Evolutionary conservation across 1,284 basidiomycete genomes (phyloP), one percentile per base, ranked within the genome.

Genomic region (Apiotrichum sp.): DNA sequence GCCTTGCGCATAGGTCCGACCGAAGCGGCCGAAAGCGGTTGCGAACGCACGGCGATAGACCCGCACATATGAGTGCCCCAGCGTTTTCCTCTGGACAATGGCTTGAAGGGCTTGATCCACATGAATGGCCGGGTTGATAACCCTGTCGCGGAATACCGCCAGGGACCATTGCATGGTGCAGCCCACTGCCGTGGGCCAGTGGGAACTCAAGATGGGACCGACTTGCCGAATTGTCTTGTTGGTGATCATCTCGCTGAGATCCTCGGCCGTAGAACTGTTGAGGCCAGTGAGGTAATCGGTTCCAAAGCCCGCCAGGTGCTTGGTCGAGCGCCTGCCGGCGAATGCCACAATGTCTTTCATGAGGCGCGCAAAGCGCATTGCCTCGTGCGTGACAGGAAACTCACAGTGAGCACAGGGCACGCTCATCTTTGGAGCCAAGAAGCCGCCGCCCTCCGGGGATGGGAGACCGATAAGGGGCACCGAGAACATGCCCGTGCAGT

Each of bases 301-400:
- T 3, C 50, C 56, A 10, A 61, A 16, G 1, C 56, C 56, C 2
- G 59, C 50, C 4, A 61, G 48, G 29, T 22, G 46, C 3, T 8
- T 3, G 6, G 31, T 14, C 33, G 29, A 35, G 31, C 39, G 29
- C 29, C 29, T 29, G 3, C 29, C 29, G 3, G 29, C 29, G 29
- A 29, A 29, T 29, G 29, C 29, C 29, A 29, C 29, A 29, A 29
- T 29, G 29, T 29, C 29, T 29, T 29, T 29, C 29, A 90, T 73
- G 0, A 84, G 81, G 64, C 84, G 79, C 65, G 80, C 42, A 11
- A 61, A 50, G 3, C 54, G 54, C 22, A 66, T 47, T 11, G 38
- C 38, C 11, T 64, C 55, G 55, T 63, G 63, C 10, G 56, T 61
- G 14, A 62, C 36, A 35, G 16, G 11, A 1, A 53, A 32, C 2